Evolutionary conservation across 2,329 filamentous ascomycete genomes (phyloP).

Genomic region (Neofusicoccum sp.): DNA sequence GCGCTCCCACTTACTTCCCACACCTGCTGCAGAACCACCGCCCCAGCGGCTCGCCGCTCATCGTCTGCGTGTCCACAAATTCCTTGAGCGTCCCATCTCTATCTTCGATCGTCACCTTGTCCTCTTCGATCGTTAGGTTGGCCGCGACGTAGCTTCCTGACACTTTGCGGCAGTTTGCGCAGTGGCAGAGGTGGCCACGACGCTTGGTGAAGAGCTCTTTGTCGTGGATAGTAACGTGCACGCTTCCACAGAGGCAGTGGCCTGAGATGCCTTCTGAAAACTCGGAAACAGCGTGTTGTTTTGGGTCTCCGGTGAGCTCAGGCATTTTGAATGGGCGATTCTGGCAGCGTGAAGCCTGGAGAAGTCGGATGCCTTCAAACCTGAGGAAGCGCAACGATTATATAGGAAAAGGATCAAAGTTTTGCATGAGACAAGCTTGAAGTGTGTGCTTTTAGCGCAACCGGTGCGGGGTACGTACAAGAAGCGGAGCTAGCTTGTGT

Average conservation of each 20-base stretch:
- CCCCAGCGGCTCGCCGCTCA: conserved; percentile 50
- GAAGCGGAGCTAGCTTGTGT: too few species aligned
- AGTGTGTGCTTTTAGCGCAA: too few species aligned
- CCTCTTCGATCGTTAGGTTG: conserved; percentile 46
- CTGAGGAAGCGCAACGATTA: too few species aligned
- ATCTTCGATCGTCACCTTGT: conserved; percentile 51
- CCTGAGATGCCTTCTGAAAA: conserved; percentile 42
- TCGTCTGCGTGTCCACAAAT: conserved; percentile 49
- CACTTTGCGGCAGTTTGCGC: conserved; percentile 55
- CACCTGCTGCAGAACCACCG: conserved; percentile 51
- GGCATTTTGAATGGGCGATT: background rate
- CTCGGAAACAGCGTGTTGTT: conserved; percentile 35
- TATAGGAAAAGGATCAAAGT: too few species aligned
- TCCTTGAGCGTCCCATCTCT: conserved; percentile 48
- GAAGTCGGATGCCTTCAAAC: background rate
- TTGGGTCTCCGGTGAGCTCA: conserved; percentile 42
- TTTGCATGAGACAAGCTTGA: too few species aligned
- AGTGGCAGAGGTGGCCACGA: conserved; percentile 54
- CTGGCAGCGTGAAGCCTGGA: background rate
- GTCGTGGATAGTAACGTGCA: conserved; percentile 54
- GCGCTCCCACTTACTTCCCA: conserved; percentile 43
- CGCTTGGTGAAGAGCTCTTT: conserved; percentile 49
- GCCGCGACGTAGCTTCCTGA: conserved; percentile 47
- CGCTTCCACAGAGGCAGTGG: conserved; percentile 51
- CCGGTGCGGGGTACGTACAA: too few species aligned